Evolutionary conservation across 164 flowering plant genomes (phyloP), one percentile per base, ranked within the genome.

Genomic region (Magnolia sinica): DNA sequence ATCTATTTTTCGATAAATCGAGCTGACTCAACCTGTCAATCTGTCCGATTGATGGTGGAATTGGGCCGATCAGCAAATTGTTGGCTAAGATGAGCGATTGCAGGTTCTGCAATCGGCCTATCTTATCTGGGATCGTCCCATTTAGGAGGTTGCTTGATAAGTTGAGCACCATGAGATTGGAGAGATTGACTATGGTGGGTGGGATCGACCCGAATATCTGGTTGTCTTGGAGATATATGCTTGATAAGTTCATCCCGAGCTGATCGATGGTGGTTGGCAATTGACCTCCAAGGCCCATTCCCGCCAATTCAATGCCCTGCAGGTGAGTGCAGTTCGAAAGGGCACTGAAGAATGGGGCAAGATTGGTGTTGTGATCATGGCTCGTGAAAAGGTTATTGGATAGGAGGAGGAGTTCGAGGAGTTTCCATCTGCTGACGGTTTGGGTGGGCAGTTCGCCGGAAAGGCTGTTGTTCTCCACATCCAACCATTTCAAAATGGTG

Each of bases 71-170:
- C 64, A 90, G 78, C 18, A 14, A 65, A 76, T 88, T 90, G 80
- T 79, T 74, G 10, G 91, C 86, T 70, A 90, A 76, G 76, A 75
- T 78, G 27, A 90, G 88, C 81, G 76, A 82, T 23, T 88, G 84
- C 76, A 89, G 68, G 1, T 11, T 50, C 29, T 37, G 51, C 71
- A 87, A 8, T 52, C 7, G 65, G 27, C 90, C 88, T 64, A 89
- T 83, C 80, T 85, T 88, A 19, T 37, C 61, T 1, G 94, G 94
- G 64, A 91, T 85, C 10, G 76, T 77, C 8, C 94, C 94, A 3
- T 75, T 74, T 19, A 89, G 76, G 7, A 52, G 72, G 77, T 91
- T 91, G 66, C 70, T 37, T 19, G 92, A 87, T 59, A 91, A 79
- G 79, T 91, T 91, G 22, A 89, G 77, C 59, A 70, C 52, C 1